Conservation (phyloP, 176 grass and related monocot genomes). For the Aegilops longissima region DNA sequence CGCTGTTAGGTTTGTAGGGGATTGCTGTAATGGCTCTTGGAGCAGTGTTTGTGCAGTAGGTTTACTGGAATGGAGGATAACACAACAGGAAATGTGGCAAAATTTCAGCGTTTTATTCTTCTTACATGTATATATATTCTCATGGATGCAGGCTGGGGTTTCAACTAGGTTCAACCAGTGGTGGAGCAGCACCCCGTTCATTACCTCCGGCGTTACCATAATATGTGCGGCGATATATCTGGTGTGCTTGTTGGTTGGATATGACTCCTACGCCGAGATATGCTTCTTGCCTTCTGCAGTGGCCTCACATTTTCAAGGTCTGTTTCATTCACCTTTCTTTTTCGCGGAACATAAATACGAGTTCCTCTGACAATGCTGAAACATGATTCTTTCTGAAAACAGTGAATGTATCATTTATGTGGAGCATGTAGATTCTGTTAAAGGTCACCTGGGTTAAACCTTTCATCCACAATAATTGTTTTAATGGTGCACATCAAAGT, state of each 20-base stretch:
- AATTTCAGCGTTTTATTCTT: not conserved
- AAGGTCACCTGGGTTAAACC: not conserved
- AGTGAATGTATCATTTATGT: not conserved
- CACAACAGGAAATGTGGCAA: not conserved
- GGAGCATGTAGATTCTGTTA: not conserved
- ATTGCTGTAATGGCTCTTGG: not conserved
- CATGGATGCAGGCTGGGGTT: slow-evolving; percentile 65
- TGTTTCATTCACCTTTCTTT: not conserved
- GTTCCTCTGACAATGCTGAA: not conserved
- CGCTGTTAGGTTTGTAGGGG: not conserved
- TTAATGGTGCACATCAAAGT: not conserved
- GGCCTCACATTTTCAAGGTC: slow-evolving; percentile 87
- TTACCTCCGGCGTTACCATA: slow-evolving; percentile 78
- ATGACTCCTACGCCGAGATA: slow-evolving; percentile 80
- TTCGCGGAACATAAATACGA: not conserved
- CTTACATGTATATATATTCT: not conserved
- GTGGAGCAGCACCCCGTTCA: slow-evolving; percentile 84
- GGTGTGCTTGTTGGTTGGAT: slow-evolving; percentile 81
- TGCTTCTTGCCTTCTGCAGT: slow-evolving; percentile 90
- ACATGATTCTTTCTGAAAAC: not conserved
- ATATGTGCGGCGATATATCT: slow-evolving; percentile 76
- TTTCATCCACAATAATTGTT: not conserved
- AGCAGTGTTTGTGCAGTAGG: not conserved
- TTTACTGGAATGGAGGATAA: not conserved
- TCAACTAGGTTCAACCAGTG: slow-evolving; percentile 81